A percentile compares a stretch with the other conserved stretches of the same genome.
phyloP scores from a whole-genome alignment of 169 alveolate species.

The Perkinsus olseni region DNA sequence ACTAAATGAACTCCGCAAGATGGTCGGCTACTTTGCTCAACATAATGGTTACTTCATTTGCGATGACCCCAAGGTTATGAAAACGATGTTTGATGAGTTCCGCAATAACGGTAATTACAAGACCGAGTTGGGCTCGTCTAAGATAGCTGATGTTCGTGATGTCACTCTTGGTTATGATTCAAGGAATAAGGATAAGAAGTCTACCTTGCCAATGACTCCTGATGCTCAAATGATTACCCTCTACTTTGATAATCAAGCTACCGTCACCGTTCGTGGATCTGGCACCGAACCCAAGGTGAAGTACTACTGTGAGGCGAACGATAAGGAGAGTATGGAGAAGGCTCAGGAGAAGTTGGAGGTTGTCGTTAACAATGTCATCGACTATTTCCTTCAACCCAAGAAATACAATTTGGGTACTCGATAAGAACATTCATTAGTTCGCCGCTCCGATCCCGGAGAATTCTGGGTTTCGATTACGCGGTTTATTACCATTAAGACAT shows the following conservation, averaged over 20 bases:
- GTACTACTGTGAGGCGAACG: conserved; percentile 35
- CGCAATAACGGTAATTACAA: conserved; percentile 36
- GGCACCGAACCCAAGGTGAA: conserved; percentile 56
- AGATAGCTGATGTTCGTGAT: conserved; percentile 37
- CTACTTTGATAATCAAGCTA: conserved; percentile 36
- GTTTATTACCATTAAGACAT: too few relatives aligned
- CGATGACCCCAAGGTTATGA: conserved; percentile 28
- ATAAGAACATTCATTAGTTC: too few relatives aligned
- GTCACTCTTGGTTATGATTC: conserved; percentile 48
- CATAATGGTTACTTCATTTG: conserved; percentile 39
- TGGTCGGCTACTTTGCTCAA: conserved; percentile 40
- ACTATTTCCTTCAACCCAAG: conserved; percentile 41
- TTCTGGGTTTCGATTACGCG: too few relatives aligned
- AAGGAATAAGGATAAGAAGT: conserved; percentile 30
- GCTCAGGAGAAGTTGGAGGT: conserved; percentile 33
- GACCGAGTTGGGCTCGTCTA: conserved; percentile 30
- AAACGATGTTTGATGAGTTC: conserved; percentile 36
- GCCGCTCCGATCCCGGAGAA: too few relatives aligned
- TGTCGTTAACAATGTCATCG: conserved; percentile 40
- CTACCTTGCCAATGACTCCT: conserved; percentile 39
- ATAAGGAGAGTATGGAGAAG: conserved; percentile 31
- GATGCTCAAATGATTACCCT: conserved; percentile 46
- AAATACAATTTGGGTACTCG: not conserved
- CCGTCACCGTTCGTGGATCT: conserved; percentile 37
- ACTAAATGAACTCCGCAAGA: conserved; percentile 21